Evolutionary conservation across 768 basidiomycete genomes (phyloP), one percentile per base, ranked within the genome.

Genomic region (Trametes meyenii): DNA sequence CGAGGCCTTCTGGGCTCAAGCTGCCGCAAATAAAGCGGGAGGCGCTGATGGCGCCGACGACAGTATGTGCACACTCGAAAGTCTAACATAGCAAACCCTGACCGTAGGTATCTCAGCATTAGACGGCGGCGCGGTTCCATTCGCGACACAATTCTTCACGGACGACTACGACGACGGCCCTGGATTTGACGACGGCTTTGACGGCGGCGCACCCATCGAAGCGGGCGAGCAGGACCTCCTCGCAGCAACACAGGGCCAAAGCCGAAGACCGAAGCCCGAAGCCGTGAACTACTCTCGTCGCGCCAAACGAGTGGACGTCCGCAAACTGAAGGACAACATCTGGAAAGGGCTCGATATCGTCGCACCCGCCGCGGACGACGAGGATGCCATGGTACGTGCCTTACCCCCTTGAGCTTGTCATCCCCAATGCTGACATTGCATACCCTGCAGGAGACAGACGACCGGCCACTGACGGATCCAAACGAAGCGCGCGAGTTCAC

Each of bases 131-230:
- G 81, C 85, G 2, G 83, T 85, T 5, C 96, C 95, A 0, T 97
- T 97, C 75, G 91, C 90, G 67, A 96, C 96, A 0, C 96, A 98
- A 70, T 98, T 98, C 81, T 96, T 98, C 85, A 88, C 95, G 64
- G 95, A 97, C 60, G 92, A 92, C 61, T 84, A 85, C 62, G 94
- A 95, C 62, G 92, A 91, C 52, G 57, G 48, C 3, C 39, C 26
- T 19, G 57, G 57, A 1, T 58, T 58, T 60, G 92, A 92, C 60
- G 84, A 85, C 62, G 94, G 95, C 61, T 91, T 90, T 52, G 78
- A 72, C 49, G 74, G 59, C 29, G 63, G 67, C 24, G 67, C 72
- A 11, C 65, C 77, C 35, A 77, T 76, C 39, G 89, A 88, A 57
- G 78, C 81, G 12, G 90, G 84, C 50, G 95, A 96, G 65, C 92